phyloP scores from a whole-genome alignment of 495 filamentous ascomycete genomes.

The Penicillium diatomitis region DNA sequence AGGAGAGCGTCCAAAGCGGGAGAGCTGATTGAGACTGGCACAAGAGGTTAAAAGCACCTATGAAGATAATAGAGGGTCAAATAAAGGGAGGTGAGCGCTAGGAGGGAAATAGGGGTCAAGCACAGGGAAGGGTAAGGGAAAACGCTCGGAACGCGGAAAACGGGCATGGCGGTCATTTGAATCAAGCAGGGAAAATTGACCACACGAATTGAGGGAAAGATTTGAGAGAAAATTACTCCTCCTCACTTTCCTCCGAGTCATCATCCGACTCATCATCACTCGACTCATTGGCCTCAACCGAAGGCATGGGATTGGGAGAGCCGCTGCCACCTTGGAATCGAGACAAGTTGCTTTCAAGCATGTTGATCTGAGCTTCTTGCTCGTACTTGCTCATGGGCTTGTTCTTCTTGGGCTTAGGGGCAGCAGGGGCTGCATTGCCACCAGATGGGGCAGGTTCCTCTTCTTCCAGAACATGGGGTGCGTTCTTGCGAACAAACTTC shows the following conservation, averaged over 20 bases:
- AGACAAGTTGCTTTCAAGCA: slow-evolving; percentile 53
- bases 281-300: slow-evolving; percentile 39
- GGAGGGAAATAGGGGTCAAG: background rate
- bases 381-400: slow-evolving; percentile 96
- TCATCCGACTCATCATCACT: slow-evolving; percentile 45
- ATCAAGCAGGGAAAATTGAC: background rate
- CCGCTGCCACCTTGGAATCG: slow-evolving; percentile 37
- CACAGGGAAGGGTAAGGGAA: slow-evolving; percentile 1
- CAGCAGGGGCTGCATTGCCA: slow-evolving; percentile 41
- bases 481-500: slow-evolving; percentile 61
- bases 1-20: too few relatives aligned
- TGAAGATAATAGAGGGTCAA: background rate
- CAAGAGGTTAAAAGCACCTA: background rate
- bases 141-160: slow-evolving; percentile 23
- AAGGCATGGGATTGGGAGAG: slow-evolving; percentile 34
- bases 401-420: slow-evolving; percentile 83
- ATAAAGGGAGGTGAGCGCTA: background rate
- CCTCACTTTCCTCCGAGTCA: slow-evolving; percentile 44
- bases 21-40: too few relatives aligned
- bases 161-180: slow-evolving; percentile 3
- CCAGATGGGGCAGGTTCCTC: slow-evolving; percentile 36
- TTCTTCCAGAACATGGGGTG: slow-evolving; percentile 44
- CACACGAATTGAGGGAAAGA: background rate
- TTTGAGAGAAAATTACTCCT: slow-evolving; percentile 32
- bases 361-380: slow-evolving; percentile 79